These are phyloP conservation scores for Colletotrichum sp. DNA, from an alignment of 2,329 filamentous ascomycete genomes.

Conservation along the genomic window DNA sequence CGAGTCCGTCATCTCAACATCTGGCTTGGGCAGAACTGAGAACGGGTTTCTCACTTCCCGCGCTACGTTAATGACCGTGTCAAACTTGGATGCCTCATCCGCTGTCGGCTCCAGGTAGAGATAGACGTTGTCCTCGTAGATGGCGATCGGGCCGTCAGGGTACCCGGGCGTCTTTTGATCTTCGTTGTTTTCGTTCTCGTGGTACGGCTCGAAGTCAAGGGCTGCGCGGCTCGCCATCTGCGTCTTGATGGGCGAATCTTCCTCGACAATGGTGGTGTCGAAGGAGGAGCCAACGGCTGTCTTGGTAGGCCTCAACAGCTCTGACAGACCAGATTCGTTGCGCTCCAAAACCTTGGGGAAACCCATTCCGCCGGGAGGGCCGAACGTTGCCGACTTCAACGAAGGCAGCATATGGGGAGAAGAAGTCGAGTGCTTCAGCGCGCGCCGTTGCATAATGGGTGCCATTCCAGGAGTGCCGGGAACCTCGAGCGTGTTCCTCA, in stretches of 20 bases:
- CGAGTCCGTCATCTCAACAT: slow-evolving; percentile 31
- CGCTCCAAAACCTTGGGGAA: slow-evolving; percentile 65
- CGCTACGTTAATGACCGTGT: slow-evolving; percentile 85
- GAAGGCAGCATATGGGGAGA: slow-evolving; percentile 69
- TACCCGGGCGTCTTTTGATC: slow-evolving; percentile 84
- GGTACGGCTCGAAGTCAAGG: slow-evolving; percentile 64
- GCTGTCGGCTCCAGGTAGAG: slow-evolving; percentile 81
- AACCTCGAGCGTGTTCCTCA: slow-evolving; percentile 55
- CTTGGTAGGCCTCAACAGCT: slow-evolving; percentile 58
- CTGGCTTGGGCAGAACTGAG: slow-evolving; percentile 34
- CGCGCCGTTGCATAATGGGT: slow-evolving; percentile 64
- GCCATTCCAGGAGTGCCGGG: slow-evolving; percentile 59
- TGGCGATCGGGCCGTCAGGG: slow-evolving; percentile 80
- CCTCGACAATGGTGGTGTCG: slow-evolving; percentile 54
- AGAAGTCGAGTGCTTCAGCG: slow-evolving; percentile 70
- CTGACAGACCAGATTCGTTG: slow-evolving; percentile 64
- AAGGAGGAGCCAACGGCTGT: slow-evolving; percentile 38
- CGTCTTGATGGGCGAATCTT: slow-evolving; percentile 62
- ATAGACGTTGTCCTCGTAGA: slow-evolving; percentile 79
- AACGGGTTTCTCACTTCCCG: slow-evolving; percentile 83
- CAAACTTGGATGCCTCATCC: slow-evolving; percentile 77
- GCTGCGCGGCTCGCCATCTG: slow-evolving; percentile 65
- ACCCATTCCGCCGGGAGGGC: slow-evolving; percentile 66
- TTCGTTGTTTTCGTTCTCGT: slow-evolving; percentile 73
- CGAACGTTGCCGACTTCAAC: slow-evolving; percentile 63